phyloP scores from a whole-genome alignment of 2,329 filamentous ascomycete genomes.

The Fusarium sp. region DNA sequence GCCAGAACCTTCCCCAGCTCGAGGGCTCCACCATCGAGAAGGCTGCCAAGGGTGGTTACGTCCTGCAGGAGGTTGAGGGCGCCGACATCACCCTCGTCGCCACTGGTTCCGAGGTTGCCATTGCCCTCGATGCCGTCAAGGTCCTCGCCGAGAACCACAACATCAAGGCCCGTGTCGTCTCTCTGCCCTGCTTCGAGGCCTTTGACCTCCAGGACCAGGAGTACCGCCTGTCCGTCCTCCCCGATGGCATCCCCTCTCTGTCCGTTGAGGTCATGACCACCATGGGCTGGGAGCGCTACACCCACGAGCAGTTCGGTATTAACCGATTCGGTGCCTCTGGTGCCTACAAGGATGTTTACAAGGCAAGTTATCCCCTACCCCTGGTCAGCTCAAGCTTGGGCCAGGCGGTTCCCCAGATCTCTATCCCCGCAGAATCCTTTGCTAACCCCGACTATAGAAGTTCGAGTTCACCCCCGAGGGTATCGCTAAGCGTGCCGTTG shows the following conservation, averaged over 20 bases:
- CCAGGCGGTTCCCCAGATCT: background rate
- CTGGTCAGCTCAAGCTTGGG: conserved; percentile 10
- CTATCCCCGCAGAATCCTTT: background rate
- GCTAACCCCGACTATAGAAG: conserved; percentile 73
- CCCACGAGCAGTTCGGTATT: conserved; percentile 98
- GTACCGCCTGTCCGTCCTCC: conserved; percentile 92
- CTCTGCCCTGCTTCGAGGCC: conserved; percentile 95
- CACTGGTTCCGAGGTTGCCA: conserved; percentile 94
- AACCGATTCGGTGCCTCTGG: conserved; percentile 99
- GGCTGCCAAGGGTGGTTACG: conserved; percentile 95
- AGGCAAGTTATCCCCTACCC: conserved; percentile 65
- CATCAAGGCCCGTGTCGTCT: conserved; percentile 91
- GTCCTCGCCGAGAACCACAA: conserved; percentile 89
- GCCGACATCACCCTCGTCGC: conserved; percentile 91
- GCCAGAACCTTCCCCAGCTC: conserved; percentile 98
- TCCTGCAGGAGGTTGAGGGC: conserved; percentile 84
- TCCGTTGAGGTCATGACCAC: conserved; percentile 98
- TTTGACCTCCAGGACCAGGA: conserved; percentile 96
- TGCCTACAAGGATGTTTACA: conserved; percentile 98
- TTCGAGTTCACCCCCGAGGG: conserved; percentile 99
- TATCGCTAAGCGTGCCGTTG: conserved; percentile 91
- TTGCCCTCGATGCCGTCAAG: conserved; percentile 93
- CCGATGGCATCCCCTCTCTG: conserved; percentile 91
- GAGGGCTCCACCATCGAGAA: conserved; percentile 92
- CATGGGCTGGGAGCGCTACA: conserved; percentile 98